phyloP scores from a whole-genome alignment of 2,329 filamentous ascomycete genomes.

The Botrytis deweyae region DNA sequence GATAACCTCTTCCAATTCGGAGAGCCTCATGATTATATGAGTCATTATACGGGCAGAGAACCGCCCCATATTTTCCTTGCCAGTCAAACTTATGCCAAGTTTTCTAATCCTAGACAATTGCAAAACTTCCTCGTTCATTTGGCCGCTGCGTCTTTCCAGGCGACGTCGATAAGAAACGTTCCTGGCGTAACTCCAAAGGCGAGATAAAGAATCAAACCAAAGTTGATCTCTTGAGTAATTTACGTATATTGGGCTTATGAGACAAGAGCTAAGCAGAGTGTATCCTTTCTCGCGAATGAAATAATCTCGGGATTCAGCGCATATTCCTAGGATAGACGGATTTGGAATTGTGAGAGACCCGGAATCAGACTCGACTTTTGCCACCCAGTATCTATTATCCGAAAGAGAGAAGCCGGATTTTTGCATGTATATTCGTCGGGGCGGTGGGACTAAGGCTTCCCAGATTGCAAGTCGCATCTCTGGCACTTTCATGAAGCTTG shows the following conservation, averaged over 20 bases:
- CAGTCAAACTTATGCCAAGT: neutral
- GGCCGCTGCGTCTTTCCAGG: neutral
- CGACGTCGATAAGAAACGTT: neutral
- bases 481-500: neutral
- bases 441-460: neutral
- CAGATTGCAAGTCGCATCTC: neutral
- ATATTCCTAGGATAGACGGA: neutral
- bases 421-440: neutral
- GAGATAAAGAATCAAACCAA: neutral
- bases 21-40: neutral
- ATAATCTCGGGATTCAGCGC: neutral
- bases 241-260: neutral
- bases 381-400: neutral
- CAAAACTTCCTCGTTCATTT: neutral
- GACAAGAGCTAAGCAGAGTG: neutral
- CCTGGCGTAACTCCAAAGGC: neutral
- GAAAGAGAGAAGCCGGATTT: neutral
- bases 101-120: neutral
- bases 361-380: neutral
- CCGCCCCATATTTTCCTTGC: neutral
- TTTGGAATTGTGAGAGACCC: neutral
- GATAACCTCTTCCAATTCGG: neutral
- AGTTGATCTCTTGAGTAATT: neutral
- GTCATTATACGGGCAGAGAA: neutral
- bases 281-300: neutral